Conservation (phyloP, 441 rosid genomes). For the Brassica hybrid region DNA sequence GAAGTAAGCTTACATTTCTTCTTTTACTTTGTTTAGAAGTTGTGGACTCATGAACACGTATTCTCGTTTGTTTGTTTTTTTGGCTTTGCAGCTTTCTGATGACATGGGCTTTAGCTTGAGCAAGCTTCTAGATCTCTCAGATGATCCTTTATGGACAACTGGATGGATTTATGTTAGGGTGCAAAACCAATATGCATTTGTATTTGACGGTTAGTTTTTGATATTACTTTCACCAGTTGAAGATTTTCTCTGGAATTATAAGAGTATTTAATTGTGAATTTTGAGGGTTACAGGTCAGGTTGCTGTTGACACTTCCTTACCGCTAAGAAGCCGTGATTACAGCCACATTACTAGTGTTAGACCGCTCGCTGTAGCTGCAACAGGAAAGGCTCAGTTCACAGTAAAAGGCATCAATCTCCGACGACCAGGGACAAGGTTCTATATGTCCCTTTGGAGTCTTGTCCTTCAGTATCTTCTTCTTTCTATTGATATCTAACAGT, state of each 20-base stretch:
- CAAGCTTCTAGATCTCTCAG: conserved; percentile 77
- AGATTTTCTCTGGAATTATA: not conserved
- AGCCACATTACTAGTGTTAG: conserved; percentile 68
- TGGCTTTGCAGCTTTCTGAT: conserved; percentile 61
- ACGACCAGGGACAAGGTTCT: conserved; percentile 74
- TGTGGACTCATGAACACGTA: conserved; percentile 35
- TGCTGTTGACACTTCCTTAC: conserved; percentile 72
- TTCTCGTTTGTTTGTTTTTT: conserved; percentile 27
- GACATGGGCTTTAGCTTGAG: conserved; percentile 77
- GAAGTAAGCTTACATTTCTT: conserved; percentile 60
- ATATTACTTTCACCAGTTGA: conserved; percentile 15
- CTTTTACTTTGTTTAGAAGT: conserved; percentile 14
- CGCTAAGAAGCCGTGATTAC: conserved; percentile 57
- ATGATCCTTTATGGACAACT: conserved; percentile 78
- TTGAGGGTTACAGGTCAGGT: conserved; percentile 67
- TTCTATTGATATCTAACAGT: conserved; percentile 18
- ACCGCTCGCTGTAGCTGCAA: conserved; percentile 78
- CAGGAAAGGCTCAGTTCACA: conserved; percentile 63
- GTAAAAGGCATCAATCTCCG: conserved; percentile 80
- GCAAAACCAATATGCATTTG: conserved; percentile 84
- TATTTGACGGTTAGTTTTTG: conserved; percentile 65
- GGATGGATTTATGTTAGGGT: conserved; percentile 85
- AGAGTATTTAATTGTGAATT: conserved; percentile 14
- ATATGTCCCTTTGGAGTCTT: conserved; percentile 11
- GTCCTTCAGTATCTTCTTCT: not conserved